Base-by-base conservation (phyloP, 192 early-diverging fungal species). In the Piromyces finnis region DNA sequence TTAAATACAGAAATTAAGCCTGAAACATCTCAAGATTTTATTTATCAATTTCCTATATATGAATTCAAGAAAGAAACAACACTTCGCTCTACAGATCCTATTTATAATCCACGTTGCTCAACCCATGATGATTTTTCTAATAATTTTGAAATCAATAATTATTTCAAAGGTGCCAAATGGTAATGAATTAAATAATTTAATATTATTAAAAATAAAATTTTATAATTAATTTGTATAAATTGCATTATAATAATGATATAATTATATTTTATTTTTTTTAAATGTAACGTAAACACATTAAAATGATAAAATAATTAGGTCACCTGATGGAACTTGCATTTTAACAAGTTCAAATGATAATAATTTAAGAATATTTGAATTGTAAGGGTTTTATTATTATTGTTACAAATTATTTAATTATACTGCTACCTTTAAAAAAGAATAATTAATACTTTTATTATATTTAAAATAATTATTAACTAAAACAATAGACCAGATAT, bases 321-420 rank as follows among this genome's bases (percentile, higher is more conserved):
- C 91, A 14, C 92, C 92, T 7, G 92, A 93, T 82, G 92, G 92
- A 51, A 81, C 87, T 1, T 92, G 89, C 80, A 41, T 92, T 0
- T 80, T 93, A 32, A 86, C 88, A 2, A 90, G 89, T 68, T 89
- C 89, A 7, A 91, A 90, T 81, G 92, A 93, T 81, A 88, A 89
- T 82, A 68, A 79, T 35, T 79, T 92, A 27, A 84, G 91, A 77
- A 78, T 92, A 79, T 92, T 89, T 86, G 84, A 87, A 77, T 37
- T 86, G 86, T 86, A 37, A 14, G 13, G 7, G 14, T 37, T 14
- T n/a, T n/a, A n/a, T n/a, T 32, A 32, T 32, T 32, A 6, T 32
- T 32, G 30, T 32, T 32, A 32, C 30, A 6, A 32, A 6, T 32
- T 32, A 32, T 30, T 32, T 32, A 32, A 6, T 32, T 17, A 28